These are phyloP conservation scores for Fulvia fulva DNA, from an alignment of 2,329 filamentous ascomycete genomes.

Conservation along the genomic window DNA sequence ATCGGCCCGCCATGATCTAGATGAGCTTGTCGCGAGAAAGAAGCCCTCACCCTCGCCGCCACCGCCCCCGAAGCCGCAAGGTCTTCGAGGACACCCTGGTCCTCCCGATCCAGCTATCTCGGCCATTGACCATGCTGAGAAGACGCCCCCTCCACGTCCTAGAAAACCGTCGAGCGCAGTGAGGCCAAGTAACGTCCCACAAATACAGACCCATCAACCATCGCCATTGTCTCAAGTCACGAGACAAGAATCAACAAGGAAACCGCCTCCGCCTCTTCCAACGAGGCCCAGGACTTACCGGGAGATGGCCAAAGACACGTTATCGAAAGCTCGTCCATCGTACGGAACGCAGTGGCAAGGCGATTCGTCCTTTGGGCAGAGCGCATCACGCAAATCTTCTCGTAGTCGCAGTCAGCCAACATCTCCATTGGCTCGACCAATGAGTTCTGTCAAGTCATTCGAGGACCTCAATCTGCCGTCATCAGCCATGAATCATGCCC, in stretches of 20 bases:
- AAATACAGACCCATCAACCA: slow-evolving; percentile 22
- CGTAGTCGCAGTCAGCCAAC: slow-evolving; percentile 12
- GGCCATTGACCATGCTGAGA: slow-evolving; percentile 15
- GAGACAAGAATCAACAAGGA: slow-evolving; percentile 29
- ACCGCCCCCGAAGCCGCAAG: slow-evolving; percentile 35
- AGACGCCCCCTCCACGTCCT: slow-evolving; percentile 34
- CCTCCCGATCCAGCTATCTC: slow-evolving; percentile 29
- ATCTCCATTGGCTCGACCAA: slow-evolving; percentile 17
- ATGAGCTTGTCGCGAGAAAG: slow-evolving; percentile 27
- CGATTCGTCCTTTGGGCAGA: slow-evolving; percentile 8
- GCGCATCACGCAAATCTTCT: slow-evolving; percentile 6
- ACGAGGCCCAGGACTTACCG: slow-evolving; percentile 29
- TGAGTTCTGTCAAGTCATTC: slow-evolving; percentile 16
- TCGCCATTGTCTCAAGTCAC: slow-evolving; percentile 35
- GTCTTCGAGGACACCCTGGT: slow-evolving; percentile 39
- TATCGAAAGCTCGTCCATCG: slow-evolving; percentile 20
- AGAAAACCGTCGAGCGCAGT: slow-evolving; percentile 35
- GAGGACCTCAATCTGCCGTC: slow-evolving; percentile 19
- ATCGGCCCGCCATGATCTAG: not conserved
- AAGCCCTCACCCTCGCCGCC: slow-evolving; percentile 28
- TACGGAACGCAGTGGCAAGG: slow-evolving; percentile 15
- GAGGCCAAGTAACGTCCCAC: slow-evolving; percentile 20
- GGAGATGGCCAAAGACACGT: slow-evolving; percentile 16
- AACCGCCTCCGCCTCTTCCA: slow-evolving; percentile 27
- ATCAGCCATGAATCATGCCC: slow-evolving; percentile 12